Evolutionary conservation across 495 filamentous ascomycete genomes (phyloP).

Genomic region (Aspergillus taichungensis): DNA sequence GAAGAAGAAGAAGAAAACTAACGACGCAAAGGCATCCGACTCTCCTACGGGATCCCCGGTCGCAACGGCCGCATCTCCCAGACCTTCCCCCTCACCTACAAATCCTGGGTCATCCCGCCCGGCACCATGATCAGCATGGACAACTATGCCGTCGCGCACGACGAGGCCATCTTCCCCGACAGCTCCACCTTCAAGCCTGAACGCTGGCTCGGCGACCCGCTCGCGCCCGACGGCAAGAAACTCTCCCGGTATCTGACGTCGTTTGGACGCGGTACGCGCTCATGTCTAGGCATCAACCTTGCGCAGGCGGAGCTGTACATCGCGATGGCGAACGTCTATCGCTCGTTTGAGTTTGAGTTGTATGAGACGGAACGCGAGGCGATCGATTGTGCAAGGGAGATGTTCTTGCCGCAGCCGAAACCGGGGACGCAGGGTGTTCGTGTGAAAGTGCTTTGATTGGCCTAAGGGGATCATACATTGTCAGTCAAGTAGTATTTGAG

Average conservation of each 20-base stretch:
- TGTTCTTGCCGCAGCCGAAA: slow-evolving; percentile 6
- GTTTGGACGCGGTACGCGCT: slow-evolving; percentile 24
- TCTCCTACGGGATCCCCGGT: slow-evolving; percentile 21
- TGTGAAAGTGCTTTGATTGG: background rate
- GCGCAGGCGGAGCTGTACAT: slow-evolving; percentile 40
- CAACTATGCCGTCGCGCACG: slow-evolving; percentile 18
- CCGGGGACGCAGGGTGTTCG: slow-evolving; percentile 6
- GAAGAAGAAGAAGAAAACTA: background rate
- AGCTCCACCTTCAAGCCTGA: slow-evolving; percentile 33
- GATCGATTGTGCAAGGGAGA: slow-evolving; percentile 1
- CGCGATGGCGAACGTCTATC: slow-evolving; percentile 34
- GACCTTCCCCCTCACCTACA: slow-evolving; percentile 4
- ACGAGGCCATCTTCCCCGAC: slow-evolving; percentile 24
- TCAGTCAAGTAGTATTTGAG: background rate
- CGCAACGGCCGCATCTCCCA: slow-evolving; percentile 14
- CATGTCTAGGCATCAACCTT: slow-evolving; percentile 33
- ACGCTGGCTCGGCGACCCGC: slow-evolving; percentile 28
- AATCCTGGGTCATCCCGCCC: slow-evolving; percentile 18
- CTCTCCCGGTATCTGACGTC: slow-evolving; percentile 14
- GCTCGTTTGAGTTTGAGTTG: slow-evolving; percentile 21
- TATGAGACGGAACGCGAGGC: slow-evolving; percentile 8
- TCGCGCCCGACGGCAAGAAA: slow-evolving; percentile 11
- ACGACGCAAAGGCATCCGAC: slow-evolving; percentile 16
- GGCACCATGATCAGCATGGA: slow-evolving; percentile 29
- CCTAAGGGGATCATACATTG: background rate